Conservation (phyloP, 129 eudicot genomes). For the Arctium lappa region DNA sequence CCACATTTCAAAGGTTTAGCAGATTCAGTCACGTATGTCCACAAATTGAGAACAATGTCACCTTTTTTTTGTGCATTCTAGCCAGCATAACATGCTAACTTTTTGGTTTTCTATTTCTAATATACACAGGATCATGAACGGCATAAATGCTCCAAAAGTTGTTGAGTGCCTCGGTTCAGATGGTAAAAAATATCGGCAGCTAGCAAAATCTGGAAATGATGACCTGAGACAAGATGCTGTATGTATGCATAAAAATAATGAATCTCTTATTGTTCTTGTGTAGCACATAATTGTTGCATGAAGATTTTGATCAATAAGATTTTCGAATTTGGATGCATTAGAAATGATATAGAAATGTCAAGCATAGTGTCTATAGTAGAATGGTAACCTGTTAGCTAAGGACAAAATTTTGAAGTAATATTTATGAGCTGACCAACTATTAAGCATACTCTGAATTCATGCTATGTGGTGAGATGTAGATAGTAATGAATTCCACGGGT, state of each 20-base stretch:
- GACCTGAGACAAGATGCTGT: constrained; percentile 99
- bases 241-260: constrained; percentile 20
- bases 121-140: constrained; percentile 84
- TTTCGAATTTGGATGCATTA: neutral
- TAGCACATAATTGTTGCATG: neutral
- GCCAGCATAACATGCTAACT: constrained; percentile 23
- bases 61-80: constrained; percentile 9
- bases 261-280: neutral
- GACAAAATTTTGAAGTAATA: neutral
- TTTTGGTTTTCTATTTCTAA: neutral
- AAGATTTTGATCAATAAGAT: neutral
- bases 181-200: constrained; percentile 87
- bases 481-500: neutral
- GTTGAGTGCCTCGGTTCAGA: constrained; percentile 97
- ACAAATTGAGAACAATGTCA: neutral
- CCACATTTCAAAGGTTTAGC: constrained; percentile 89
- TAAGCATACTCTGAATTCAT: neutral
- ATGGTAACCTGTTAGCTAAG: neutral
- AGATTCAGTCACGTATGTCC: constrained; percentile 83
- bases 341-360: neutral
- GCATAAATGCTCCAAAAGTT: constrained; percentile 96
- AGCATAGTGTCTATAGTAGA: neutral
- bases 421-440: neutral
- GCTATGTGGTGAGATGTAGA: neutral
- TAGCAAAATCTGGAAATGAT: constrained; percentile 97